A percentile compares a stretch with the other conserved stretches of the same genome.
phyloP scores from a whole-genome alignment of 1,139 yeast genomes.

The Geotrichum fermentans region DNA sequence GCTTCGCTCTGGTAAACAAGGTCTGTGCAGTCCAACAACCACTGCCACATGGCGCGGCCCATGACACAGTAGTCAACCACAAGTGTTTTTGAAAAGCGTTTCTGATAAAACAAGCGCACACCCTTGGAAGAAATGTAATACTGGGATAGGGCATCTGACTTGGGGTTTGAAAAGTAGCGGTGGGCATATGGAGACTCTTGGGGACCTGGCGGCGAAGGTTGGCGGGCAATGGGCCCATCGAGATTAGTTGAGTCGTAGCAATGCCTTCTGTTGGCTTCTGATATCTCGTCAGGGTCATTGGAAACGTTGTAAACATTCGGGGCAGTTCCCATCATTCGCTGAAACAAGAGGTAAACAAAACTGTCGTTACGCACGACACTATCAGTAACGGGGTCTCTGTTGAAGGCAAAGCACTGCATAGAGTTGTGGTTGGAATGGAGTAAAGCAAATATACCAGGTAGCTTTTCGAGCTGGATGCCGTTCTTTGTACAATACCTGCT shows the following conservation, averaged over 20 bases:
- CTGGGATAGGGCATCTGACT: conserved; percentile 74
- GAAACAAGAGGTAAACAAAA: conserved; percentile 61
- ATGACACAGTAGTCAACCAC: conserved; percentile 46
- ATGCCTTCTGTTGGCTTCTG: background rate
- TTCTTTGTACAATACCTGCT: conserved; percentile 53
- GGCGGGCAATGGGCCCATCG: background rate
- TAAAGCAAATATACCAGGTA: conserved; percentile 40
- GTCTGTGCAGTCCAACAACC: conserved; percentile 89
- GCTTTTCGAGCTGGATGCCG: conserved; percentile 38
- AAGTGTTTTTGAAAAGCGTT: conserved; percentile 30
- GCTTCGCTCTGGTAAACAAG: conserved; percentile 59
- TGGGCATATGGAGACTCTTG: conserved; percentile 64
- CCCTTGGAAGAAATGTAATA: conserved; percentile 70
- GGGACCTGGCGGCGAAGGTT: background rate
- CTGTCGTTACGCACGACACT: conserved; percentile 60
- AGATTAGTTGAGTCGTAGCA: background rate
- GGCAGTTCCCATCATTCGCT: conserved; percentile 54
- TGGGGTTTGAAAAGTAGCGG: conserved; percentile 80
- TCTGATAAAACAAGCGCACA: conserved; percentile 51
- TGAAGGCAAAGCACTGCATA: conserved; percentile 65
- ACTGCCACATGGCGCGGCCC: conserved; percentile 77
- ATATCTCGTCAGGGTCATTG: conserved; percentile 41
- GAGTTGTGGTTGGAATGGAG: conserved; percentile 58
- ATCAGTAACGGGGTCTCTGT: conserved; percentile 58
- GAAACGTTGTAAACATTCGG: conserved; percentile 70